phyloP scores from a whole-genome alignment of 371 early-diverging fungal species.

The Capillidium heterosporum region DNA sequence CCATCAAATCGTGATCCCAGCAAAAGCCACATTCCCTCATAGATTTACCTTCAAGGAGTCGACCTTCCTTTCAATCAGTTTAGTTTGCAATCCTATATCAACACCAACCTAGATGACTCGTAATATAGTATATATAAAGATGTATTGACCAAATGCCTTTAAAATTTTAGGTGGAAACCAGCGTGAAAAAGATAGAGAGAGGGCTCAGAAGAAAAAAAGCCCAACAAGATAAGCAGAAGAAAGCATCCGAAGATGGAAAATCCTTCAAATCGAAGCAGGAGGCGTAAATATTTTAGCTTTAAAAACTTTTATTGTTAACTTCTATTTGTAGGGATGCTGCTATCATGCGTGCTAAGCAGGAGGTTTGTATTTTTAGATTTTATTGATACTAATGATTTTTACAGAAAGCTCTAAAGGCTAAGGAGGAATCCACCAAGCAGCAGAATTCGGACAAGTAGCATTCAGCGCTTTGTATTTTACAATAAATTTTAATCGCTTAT shows the following conservation, averaged over 20 bases:
- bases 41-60: too few relatives aligned
- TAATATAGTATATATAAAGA: too few relatives aligned
- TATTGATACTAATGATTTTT: not conserved
- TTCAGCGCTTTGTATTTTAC: too few relatives aligned
- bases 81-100: too few relatives aligned
- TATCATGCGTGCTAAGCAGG: slow-evolving; percentile 5
- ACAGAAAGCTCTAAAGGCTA: not conserved
- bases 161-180: slow-evolving; percentile 6
- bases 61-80: too few relatives aligned
- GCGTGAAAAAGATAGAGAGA: slow-evolving; percentile 2
- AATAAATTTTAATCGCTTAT: too few relatives aligned
- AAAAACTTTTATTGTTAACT: not conserved
- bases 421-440: not conserved
- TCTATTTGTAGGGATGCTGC: slow-evolving; percentile 3
- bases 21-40: too few relatives aligned
- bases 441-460: too few relatives aligned
- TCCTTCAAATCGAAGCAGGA: not conserved
- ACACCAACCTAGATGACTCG: too few relatives aligned
- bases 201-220: slow-evolving; percentile 3
- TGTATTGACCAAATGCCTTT: too few relatives aligned
- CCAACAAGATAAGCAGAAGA: not conserved
- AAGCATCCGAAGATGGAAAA: slow-evolving; percentile 1
- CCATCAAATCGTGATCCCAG: too few relatives aligned
- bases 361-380: not conserved
- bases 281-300: not conserved